A percentile compares a stretch with the other conserved stretches of the same genome.
These are phyloP conservation scores for Candida sphagnicola DNA, from an alignment of 805 yeast genomes.

Conservation along the genomic window DNA sequence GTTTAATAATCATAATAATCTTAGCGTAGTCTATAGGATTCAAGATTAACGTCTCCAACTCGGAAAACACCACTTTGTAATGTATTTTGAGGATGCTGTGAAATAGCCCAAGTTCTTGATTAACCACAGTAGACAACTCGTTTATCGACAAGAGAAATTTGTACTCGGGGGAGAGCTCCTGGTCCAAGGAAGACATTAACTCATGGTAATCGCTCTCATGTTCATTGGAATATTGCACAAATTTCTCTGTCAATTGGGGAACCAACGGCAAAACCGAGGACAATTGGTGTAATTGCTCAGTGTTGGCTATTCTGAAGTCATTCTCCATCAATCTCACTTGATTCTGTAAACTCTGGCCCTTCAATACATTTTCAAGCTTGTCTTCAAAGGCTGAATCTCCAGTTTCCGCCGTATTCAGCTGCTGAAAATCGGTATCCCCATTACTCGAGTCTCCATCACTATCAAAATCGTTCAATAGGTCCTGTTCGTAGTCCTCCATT, in stretches of 20 bases:
- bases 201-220: constrained; percentile 28
- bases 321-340: constrained; percentile 13
- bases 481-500: constrained; percentile 36
- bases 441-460: constrained; percentile 17
- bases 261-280: constrained; percentile 20
- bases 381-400: constrained; percentile 9
- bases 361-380: constrained; percentile 11
- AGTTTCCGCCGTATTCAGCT: constrained; percentile 4
- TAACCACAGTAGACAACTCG: constrained; percentile 49
- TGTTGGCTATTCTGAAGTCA: constrained; percentile 16
- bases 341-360: constrained; percentile 5
- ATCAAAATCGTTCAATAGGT: constrained; percentile 39
- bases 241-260: constrained; percentile 19
- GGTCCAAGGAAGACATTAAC: constrained; percentile 23
- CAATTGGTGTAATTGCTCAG: constrained; percentile 16
- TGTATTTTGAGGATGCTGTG: constrained; percentile 47
- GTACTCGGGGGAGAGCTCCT: constrained; percentile 35
- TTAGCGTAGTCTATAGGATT: constrained; percentile 61
- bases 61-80: constrained; percentile 66
- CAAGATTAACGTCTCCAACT: constrained; percentile 58
- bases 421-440: constrained; percentile 5
- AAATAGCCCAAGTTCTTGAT: constrained; percentile 48
- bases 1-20: constrained; percentile 49
- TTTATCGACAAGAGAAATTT: constrained; percentile 52
- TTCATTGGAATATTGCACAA: constrained; percentile 17